Conservation (phyloP, 2,329 filamentous ascomycete genomes). For the Onygenales sp. region DNA sequence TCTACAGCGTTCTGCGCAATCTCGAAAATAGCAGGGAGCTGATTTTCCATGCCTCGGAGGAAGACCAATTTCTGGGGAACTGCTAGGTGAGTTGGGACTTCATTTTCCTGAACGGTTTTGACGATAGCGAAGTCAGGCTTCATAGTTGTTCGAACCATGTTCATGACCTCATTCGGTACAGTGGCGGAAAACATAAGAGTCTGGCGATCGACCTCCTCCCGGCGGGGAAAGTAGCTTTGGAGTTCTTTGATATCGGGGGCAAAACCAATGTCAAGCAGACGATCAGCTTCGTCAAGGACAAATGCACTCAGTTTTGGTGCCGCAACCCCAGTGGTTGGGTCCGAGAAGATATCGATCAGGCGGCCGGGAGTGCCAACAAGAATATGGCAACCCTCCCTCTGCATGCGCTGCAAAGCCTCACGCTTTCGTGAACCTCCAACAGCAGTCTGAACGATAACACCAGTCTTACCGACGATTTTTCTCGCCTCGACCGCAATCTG, state of each 20-base stretch:
- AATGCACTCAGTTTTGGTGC: slow-evolving; percentile 53
- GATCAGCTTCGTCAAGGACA: slow-evolving; percentile 59
- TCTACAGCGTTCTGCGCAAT: slow-evolving; percentile 55
- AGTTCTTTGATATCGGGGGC: slow-evolving; percentile 56
- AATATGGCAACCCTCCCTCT: slow-evolving; percentile 71
- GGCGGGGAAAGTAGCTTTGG: slow-evolving; percentile 52
- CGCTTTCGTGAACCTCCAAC: slow-evolving; percentile 83
- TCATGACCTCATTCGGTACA: slow-evolving; percentile 72
- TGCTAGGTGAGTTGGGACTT: slow-evolving; percentile 72
- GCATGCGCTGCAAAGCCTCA: slow-evolving; percentile 57
- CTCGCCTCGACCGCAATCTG: slow-evolving; percentile 63
- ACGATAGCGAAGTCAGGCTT: slow-evolving; percentile 80
- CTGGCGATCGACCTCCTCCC: slow-evolving; percentile 59
- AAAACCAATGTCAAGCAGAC: slow-evolving; percentile 60
- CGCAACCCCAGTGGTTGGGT: slow-evolving; percentile 51
- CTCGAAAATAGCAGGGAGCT: slow-evolving; percentile 68
- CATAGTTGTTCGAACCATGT: slow-evolving; percentile 67
- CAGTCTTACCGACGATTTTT: slow-evolving; percentile 56
- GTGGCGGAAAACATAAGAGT: slow-evolving; percentile 95
- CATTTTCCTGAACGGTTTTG: slow-evolving; percentile 74
- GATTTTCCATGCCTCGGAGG: slow-evolving; percentile 62
- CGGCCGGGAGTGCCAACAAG: slow-evolving; percentile 86
- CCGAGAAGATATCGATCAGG: slow-evolving; percentile 68
- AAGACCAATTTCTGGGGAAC: slow-evolving; percentile 71
- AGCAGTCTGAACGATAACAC: slow-evolving; percentile 63